Base-by-base conservation (phyloP, 306 rosid genomes). In the Acacia crassicarpa region DNA sequence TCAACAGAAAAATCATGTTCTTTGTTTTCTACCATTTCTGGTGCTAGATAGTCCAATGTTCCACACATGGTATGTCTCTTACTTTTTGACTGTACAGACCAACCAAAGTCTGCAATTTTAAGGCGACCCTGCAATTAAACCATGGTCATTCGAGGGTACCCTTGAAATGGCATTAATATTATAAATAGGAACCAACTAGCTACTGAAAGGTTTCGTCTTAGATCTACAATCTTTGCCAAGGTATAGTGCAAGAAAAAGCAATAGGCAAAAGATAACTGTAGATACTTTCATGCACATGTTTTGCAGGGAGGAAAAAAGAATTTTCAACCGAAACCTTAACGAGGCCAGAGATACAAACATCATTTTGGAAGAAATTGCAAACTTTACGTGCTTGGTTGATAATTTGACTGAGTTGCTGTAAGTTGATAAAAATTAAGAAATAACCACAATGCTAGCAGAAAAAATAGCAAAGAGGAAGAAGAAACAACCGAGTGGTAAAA, bases 1-100 rank as follows among this genome's bases (percentile, higher is more conserved):
- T 93, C 98, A 83, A 95, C 94, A 10, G 98, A 84, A 45, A 90
- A 86, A 79, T 94, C 97, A 80, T 94, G 97, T 87, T 89, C 91
- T 84, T 87, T 95, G 75, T 90, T 88, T 86, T 93, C 95, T 83
- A 95, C 94, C 94, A 95, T 86, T 88, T 94, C 98, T 7, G 98
- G 98, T 69, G 99, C 99, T 82, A 93, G 85, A 77, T 95, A 93
- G 83, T 91, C 98, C 86, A 95, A 84, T 49, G 97, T 95, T 81
- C 98, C 98, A 86, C 98, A 95, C 98, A 95, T 90, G 53, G 97
- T 95, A 68, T 74, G 84, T 73, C 98, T 91, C 85, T 93, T 95
- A 84, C 83, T 89, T 78, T 75, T 88, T 12, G 98, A 91, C 83
- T 94, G 95, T 30, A 92, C 98, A 46, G 97, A 90, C 98, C 98